Evolutionary conservation across 2,329 filamentous ascomycete genomes (phyloP).

Genomic region (Calonectria leucothoes): DNA sequence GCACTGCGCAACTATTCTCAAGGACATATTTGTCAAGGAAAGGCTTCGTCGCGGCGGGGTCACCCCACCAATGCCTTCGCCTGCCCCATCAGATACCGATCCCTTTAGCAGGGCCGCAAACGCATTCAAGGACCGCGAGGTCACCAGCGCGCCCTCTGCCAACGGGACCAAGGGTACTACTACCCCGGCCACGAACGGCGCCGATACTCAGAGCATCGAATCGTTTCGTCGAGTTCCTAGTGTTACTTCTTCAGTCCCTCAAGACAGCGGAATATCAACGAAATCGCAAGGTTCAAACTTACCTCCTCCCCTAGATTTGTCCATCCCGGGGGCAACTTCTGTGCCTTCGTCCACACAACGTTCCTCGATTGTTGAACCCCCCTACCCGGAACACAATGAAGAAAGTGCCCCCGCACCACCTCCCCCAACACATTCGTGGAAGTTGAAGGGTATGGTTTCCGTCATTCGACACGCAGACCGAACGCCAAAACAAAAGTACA

Average conservation of each 20-base stretch:
- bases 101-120: constrained; percentile 49
- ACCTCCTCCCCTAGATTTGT: constrained; percentile 47
- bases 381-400: constrained; percentile 37
- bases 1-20: constrained; percentile 86
- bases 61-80: constrained; percentile 64
- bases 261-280: constrained; percentile 46
- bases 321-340: constrained; percentile 44
- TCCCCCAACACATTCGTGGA: constrained; percentile 93
- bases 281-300: constrained; percentile 51
- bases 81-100: constrained; percentile 57
- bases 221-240: constrained; percentile 37
- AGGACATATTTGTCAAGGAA: constrained; percentile 88
- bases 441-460: constrained; percentile 96
- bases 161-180: constrained; percentile 45
- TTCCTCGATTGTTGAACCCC: constrained; percentile 50
- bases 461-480: constrained; percentile 97
- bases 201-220: constrained; percentile 42
- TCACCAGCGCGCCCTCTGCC: constrained; percentile 28
- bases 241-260: constrained; percentile 45
- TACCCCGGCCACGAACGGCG: constrained; percentile 29
- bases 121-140: constrained; percentile 55
- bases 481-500: constrained; percentile 99
- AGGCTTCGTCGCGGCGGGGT: constrained; percentile 73
- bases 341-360: constrained; percentile 38
- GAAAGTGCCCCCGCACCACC: constrained; percentile 69